Base-by-base conservation (phyloP, 2,329 filamentous ascomycete genomes). In the Lasiodiplodia theobromae region DNA sequence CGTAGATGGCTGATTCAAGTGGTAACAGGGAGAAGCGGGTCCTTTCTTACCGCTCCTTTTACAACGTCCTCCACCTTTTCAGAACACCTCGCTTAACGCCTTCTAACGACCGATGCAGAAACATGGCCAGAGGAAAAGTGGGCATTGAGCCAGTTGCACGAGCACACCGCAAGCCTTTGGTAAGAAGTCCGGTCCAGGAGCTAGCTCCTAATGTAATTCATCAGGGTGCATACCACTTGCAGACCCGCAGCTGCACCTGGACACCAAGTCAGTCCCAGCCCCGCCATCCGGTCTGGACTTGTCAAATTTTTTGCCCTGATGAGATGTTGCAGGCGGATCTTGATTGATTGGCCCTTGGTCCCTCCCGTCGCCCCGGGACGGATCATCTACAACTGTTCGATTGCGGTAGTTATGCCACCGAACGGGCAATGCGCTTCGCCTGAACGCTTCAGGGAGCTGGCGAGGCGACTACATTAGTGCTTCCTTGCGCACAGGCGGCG, bases 1-100 rank as follows among this genome's bases (percentile, higher is more conserved):
- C 60, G 60, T 64, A 64, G 60, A 52, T 52, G 60, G 60, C 60
- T 64, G 60, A 64, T 52, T 64, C 60, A 52, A 64, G 60, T 53
- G 44, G 7, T 25, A 40, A 10, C 47, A 52, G 53, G 47, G 47
- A 47, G 60, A 25, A 52, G 47, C 47, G 47, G 60, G 60, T 52
- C 47, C 60, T 40, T 38, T 47, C 47, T 64, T 64, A 64, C 60
- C 60, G 60, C 60, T 64, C 47, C 60, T 64, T 34, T 64, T 64
- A 34, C 31, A 64, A 28, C 47, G 25, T 64, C 60, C 60, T 52
- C 47, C 28, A 64, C 60, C 44, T 31, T 34, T 38, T 28, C 37
- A 31, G 40, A 23, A 7, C 51, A 38, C 31, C 47, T 64, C 60
- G 60, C 60, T 64, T 64, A 64, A 49, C 28, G 28, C 38, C 52